Evolutionary conservation across 163 green algal genomes (phyloP).

Genomic region (Trebouxiophyceae sp.): DNA sequence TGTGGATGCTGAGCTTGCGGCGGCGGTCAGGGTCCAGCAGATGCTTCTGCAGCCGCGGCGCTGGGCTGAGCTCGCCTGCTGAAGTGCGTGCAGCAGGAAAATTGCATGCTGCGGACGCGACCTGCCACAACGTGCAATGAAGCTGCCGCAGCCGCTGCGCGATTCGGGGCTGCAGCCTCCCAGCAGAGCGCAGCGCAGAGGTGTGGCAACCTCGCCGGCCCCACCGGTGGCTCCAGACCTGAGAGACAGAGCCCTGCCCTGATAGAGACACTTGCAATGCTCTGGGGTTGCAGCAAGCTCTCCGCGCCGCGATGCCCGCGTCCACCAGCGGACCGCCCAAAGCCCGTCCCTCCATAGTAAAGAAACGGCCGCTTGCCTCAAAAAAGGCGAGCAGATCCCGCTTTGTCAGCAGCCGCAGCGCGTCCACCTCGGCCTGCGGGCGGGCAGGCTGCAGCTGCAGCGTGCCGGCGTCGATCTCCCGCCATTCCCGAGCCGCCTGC

Average conservation of each 20-base stretch:
- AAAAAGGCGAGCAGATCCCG: constrained; percentile 52
- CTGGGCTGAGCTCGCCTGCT: background rate
- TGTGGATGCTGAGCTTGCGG: background rate
- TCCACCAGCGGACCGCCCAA: too few relatives aligned
- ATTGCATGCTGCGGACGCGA: too few relatives aligned
- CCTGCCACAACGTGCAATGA: too few relatives aligned
- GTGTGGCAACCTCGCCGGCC: too few relatives aligned
- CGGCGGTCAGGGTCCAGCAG: background rate
- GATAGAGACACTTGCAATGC: background rate
- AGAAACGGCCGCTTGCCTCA: constrained; percentile 8
- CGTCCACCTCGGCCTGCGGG: constrained; percentile 51
- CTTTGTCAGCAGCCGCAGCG: constrained; percentile 41
- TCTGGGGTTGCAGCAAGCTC: background rate
- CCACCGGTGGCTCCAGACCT: too few relatives aligned
- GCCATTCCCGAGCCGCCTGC: constrained; percentile 50
- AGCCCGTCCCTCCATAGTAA: too few relatives aligned
- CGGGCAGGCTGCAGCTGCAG: constrained; percentile 35
- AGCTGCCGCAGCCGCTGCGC: too few relatives aligned
- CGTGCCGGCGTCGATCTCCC: constrained; percentile 63
- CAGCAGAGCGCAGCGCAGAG: too few relatives aligned
- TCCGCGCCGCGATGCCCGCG: background rate
- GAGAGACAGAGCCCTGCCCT: too few relatives aligned
- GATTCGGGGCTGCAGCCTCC: too few relatives aligned
- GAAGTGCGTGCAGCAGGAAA: background rate
- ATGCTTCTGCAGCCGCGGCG: background rate